Conservation (phyloP, 331 rosid genomes). For the Pyrus hybrid region DNA sequence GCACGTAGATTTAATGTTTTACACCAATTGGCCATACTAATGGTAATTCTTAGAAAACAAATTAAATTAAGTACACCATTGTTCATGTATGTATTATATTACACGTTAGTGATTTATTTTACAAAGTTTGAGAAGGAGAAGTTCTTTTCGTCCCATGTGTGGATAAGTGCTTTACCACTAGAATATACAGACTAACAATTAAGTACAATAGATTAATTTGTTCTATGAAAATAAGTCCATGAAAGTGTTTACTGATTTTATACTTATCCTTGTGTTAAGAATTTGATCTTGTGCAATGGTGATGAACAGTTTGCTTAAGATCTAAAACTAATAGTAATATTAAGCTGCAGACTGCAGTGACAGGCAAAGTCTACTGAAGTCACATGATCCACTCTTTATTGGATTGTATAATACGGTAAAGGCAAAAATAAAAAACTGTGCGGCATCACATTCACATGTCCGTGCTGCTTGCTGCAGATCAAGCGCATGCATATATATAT, state of each 20-base stretch:
- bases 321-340: conserved; percentile 18
- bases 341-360: neutral
- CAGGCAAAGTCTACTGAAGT: neutral
- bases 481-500: neutral
- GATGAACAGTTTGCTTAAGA: conserved; percentile 15
- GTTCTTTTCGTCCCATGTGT: neutral
- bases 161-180: neutral
- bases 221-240: neutral
- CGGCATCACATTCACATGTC: neutral
- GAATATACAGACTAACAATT: neutral
- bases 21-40: neutral
- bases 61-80: too few relatives aligned
- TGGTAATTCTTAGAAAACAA: neutral
- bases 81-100: neutral
- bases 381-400: neutral
- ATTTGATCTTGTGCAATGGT: neutral
- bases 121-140: neutral
- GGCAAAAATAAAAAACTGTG: neutral
- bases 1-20: neutral
- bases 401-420: neutral
- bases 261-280: neutral
- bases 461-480: neutral
- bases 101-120: neutral
- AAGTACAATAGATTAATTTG: neutral
- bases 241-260: neutral